A percentile compares a stretch with the other conserved stretches of the same genome.
Conservation (phyloP, 441 rosid species). For the Metrosideros polymorpha region DNA sequence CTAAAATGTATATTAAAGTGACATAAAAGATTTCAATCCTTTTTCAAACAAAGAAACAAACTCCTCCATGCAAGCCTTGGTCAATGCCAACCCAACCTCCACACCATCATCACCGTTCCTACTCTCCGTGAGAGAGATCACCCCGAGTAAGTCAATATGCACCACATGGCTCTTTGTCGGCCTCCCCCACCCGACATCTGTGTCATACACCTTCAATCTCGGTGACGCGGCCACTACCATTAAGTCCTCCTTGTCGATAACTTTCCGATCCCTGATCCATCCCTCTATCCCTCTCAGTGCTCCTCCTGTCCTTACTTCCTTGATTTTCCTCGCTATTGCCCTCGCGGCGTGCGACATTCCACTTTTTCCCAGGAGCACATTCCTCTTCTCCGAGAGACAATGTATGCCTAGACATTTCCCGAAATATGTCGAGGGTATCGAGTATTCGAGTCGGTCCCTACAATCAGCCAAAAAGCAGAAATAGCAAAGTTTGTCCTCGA, state of each 20-base stretch:
- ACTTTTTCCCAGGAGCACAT: neutral
- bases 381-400: neutral
- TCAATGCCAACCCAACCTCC: neutral
- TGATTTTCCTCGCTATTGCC: neutral
- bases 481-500: neutral
- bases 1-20: neutral
- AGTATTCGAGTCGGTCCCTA: neutral
- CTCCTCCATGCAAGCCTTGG: neutral
- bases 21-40: neutral
- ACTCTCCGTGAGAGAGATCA: neutral
- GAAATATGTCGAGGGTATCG: neutral
- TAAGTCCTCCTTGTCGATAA: neutral
- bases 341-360: neutral
- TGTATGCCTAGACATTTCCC: neutral
- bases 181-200: conserved; percentile 49
- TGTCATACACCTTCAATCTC: conserved; percentile 14
- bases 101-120: neutral
- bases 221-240: conserved; percentile 2
- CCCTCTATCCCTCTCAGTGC: neutral
- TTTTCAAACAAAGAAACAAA: neutral
- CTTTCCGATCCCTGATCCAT: neutral
- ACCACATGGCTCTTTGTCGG: conserved; percentile 18
- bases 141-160: neutral
- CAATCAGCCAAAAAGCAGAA: neutral
- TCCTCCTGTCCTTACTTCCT: neutral